Evolutionary conservation across 2,329 filamentous ascomycete genomes (phyloP).

Genomic region (Leptographium galeiforme): DNA sequence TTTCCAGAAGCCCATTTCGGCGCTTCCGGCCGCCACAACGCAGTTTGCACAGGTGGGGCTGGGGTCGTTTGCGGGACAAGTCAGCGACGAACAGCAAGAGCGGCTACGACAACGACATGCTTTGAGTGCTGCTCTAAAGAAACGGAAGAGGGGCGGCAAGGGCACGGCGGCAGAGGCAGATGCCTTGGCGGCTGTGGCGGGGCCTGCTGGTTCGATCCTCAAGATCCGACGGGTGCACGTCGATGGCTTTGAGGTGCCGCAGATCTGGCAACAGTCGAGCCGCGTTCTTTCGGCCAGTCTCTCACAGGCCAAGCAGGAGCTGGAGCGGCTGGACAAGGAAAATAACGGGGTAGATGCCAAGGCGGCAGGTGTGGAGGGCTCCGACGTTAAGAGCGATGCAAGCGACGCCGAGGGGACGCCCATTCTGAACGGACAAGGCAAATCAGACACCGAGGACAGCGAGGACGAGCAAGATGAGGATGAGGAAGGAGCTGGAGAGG

Average conservation of each 20-base stretch:
- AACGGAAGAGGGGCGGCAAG: conserved; percentile 52
- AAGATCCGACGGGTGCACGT: conserved; percentile 74
- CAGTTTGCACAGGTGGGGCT: conserved; percentile 68
- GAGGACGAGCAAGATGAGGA: conserved; percentile 20
- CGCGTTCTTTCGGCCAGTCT: conserved; percentile 55
- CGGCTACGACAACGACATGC: conserved; percentile 35
- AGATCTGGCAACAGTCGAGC: conserved; percentile 89
- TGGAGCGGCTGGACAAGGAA: conserved; percentile 35
- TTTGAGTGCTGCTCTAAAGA: conserved; percentile 45
- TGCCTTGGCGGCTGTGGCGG: conserved; percentile 52
- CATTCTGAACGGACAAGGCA: conserved; percentile 12
- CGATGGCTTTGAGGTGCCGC: conserved; percentile 73
- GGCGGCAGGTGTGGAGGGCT: conserved; percentile 10
- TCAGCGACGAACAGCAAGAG: conserved; percentile 59
- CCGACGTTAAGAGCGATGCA: conserved; percentile 16
- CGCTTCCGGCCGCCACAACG: conserved; percentile 56
- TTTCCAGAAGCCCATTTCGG: conserved; percentile 61
- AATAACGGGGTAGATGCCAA: conserved; percentile 25
- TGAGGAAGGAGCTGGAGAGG: conserved; percentile 18
- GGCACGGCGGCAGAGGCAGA: conserved; percentile 31
- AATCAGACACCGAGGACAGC: conserved; percentile 15
- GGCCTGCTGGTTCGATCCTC: conserved; percentile 44
- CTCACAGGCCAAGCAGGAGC: conserved; percentile 30
- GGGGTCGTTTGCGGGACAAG: conserved; percentile 60
- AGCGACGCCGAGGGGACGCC: background rate